These are phyloP conservation scores for Phytopythium mirpurense DNA, from an alignment of 352 stramenopile genomes.

Conservation along the genomic window DNA sequence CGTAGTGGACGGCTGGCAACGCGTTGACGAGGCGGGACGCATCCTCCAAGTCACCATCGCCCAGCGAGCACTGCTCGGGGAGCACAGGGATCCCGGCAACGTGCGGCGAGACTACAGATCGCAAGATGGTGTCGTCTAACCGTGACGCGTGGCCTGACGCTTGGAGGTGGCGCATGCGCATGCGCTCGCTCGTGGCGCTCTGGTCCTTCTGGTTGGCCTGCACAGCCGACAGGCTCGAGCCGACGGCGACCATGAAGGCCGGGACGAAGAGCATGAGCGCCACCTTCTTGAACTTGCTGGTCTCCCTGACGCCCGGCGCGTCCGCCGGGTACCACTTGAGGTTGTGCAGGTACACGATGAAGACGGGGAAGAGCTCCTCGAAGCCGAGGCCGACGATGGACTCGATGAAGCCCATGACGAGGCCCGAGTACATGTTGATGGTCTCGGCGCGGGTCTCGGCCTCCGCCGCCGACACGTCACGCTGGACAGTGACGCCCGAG, in stretches of 20 bases:
- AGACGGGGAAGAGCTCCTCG: slow-evolving; percentile 49
- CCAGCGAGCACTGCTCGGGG: neutral
- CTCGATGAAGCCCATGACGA: slow-evolving; percentile 61
- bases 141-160: neutral
- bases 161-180: slow-evolving; percentile 23
- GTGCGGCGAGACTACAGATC: slow-evolving; percentile 1
- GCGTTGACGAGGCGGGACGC: neutral
- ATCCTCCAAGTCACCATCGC: neutral
- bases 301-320: slow-evolving; percentile 34
- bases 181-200: slow-evolving; percentile 6
- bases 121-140: slow-evolving; percentile 13
- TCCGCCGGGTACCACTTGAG: slow-evolving; percentile 46
- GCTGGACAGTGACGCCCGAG: slow-evolving; percentile 31
- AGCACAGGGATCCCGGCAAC: neutral
- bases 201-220: slow-evolving; percentile 52
- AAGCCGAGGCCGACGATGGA: slow-evolving; percentile 38
- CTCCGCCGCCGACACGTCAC: slow-evolving; percentile 12
- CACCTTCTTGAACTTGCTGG: slow-evolving; percentile 55
- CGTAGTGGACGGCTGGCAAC: slow-evolving; percentile 15
- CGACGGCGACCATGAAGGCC: slow-evolving; percentile 45
- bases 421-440: slow-evolving; percentile 52
- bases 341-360: slow-evolving; percentile 62
- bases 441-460: slow-evolving; percentile 24
- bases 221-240: slow-evolving; percentile 43
- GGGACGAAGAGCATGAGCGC: slow-evolving; percentile 53